Evolutionary conservation across 1,139 yeast species (phyloP), one percentile per base, ranked within the genome.

Genomic region (Zhuliangozyma blackwelliae): DNA sequence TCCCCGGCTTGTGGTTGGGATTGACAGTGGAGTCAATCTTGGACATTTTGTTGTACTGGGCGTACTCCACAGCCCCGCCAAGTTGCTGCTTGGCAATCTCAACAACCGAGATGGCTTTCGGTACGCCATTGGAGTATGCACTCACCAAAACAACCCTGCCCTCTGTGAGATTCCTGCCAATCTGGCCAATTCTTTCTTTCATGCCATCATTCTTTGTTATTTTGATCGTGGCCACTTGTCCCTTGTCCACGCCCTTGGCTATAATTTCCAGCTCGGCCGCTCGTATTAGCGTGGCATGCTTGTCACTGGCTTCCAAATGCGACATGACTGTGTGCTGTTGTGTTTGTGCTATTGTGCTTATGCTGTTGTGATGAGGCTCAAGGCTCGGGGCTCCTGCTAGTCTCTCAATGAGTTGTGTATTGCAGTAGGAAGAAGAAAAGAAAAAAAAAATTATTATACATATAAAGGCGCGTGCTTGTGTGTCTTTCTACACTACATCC

Each of bases 151-250:
- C 40, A 2, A 40, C 30, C 20, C 39, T 37, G 5, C 40, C 37
- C 10, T 40, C 29, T 5, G 35, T 31, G 3, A 53, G 31, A 11
- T 22, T 32, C 9, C 38, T 37, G 28, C 44, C 33, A 5, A 56
- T 45, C 29, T 48, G 51, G 5, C 43, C 47, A 2, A 58, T 50
- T 31, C 47, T 44, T 9, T 40, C 37, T 33, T 57, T 51, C 37
- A 59, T 60, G 8, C 55, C 46, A 36, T 60, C 65, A 40, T 59
- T 58, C 40, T 56, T 57, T 32, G 52, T 47, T 5, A 60, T 48
- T 28, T 46, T 44, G 19, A 52, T 12, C n/a, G 19, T 16, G 7
- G 10, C 27, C 3, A 11, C 12, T 3, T 7, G 12, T 3, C 8
- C 11, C 27, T 25, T 10, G 12, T 7, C 7, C 27, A 8, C 12